Evolutionary conservation across 345 rosid genomes (phyloP), one percentile per base, ranked within the genome.

Genomic region (Geranium rotundifolium): DNA sequence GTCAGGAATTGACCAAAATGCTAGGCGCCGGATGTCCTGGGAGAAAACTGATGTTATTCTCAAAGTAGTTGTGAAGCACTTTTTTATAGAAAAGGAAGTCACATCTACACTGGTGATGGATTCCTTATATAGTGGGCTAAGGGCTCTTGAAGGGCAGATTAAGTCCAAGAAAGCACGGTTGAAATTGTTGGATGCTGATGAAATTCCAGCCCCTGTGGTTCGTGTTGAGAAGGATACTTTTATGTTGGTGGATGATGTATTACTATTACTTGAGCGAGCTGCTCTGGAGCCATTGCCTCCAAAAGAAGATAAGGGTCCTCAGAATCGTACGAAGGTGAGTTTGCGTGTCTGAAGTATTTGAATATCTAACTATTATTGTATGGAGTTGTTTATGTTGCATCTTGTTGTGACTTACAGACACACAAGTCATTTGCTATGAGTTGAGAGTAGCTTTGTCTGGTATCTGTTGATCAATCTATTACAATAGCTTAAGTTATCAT

Each of bases 51-150:
- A 92, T 70, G 84, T 69, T 61, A 80, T 92, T 76, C 74, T 89
- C 69, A 92, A 85, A 82, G 77, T 84, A 71, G 90, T 85, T 67
- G 97, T 88, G 58, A 92, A 86, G 56, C 88, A 87, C 66, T 92
- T 89, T 78, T 92, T 92, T 71, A 77, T 89, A 64, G 91, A 87
- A 78, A 87, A 87, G 82, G 95, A 89, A 83, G 96, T 90, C 60
- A 80, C 97, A 58, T 89, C 98, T 65, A 92, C 98, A 59, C 82
- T 92, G 88, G 91, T 89, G 55, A 89, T 92, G 98, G 98, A 92
- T 84, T 87, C 95, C 82, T 84, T 92, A 76, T 85, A 92, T 72
- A 92, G 96, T 71, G 98, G 98, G 63, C 76, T 84, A 76, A 92
- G 84, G 83, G 91, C 98, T 73, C 93, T 92, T 60, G 96, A 92